These are phyloP conservation scores for Penicillium sp. DNA, from an alignment of 2,329 filamentous ascomycete species.

Conservation along the genomic window DNA sequence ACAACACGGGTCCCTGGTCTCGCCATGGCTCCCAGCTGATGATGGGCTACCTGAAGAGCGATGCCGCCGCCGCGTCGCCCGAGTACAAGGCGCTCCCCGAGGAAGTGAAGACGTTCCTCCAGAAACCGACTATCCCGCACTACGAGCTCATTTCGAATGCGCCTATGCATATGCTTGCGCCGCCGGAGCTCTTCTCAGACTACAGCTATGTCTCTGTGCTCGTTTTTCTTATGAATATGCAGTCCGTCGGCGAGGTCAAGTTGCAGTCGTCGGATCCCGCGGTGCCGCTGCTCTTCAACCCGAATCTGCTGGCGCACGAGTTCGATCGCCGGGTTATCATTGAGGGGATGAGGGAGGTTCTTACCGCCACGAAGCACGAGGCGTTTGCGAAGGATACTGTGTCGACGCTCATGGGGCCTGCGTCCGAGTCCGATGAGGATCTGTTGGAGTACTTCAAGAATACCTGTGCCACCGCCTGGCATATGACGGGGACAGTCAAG, in stretches of 20 bases:
- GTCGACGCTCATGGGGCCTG: slow-evolving; percentile 48
- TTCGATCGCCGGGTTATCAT: slow-evolving; percentile 60
- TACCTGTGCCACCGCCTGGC: slow-evolving; percentile 56
- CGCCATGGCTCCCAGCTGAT: slow-evolving; percentile 44
- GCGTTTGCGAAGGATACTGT: slow-evolving; percentile 53
- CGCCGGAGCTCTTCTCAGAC: slow-evolving; percentile 45
- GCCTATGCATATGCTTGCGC: slow-evolving; percentile 49
- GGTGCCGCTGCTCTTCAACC: slow-evolving; percentile 58
- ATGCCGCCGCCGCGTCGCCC: slow-evolving; percentile 43
- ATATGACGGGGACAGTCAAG: slow-evolving; percentile 61
- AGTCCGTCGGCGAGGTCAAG: slow-evolving; percentile 57
- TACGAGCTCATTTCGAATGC: slow-evolving; percentile 60
- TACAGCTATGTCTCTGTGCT: slow-evolving; percentile 52
- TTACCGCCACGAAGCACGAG: slow-evolving; percentile 50
- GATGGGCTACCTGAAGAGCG: slow-evolving; percentile 50
- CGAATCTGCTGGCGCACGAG: slow-evolving; percentile 57
- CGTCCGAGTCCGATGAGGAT: slow-evolving; percentile 59
- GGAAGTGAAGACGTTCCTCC: slow-evolving; percentile 51
- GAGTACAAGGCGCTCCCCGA: slow-evolving; percentile 59
- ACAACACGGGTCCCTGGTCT: slow-evolving; percentile 46
- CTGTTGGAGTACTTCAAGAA: slow-evolving; percentile 52
- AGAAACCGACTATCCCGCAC: slow-evolving; percentile 58
- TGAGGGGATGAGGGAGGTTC: slow-evolving; percentile 53
- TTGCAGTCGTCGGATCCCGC: slow-evolving; percentile 59
- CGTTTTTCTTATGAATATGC: slow-evolving; percentile 59